Evolutionary conservation across 108 stramenopile species (phyloP), one percentile per base, ranked within the genome.

Genomic region (Conticribra guillardii): DNA sequence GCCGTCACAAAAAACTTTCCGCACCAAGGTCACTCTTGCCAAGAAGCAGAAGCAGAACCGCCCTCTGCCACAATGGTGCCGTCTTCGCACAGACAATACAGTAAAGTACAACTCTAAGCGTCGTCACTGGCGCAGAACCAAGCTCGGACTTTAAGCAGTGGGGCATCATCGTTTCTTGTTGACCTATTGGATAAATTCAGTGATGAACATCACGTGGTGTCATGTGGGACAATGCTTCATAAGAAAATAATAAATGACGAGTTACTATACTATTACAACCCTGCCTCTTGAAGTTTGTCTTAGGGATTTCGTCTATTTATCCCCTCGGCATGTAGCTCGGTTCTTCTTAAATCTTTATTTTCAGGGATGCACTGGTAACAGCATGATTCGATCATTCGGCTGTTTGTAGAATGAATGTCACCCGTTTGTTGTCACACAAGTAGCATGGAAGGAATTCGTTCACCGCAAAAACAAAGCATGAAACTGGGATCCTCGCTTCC

Each of bases 101-200:
- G 96, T 99, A 82, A 96, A 98, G 77, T 99, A 98, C 95, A 99
- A 99, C 85, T 93, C 96, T 68, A 99, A 99, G 94, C 91, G 99
- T 75, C 91, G 99, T 74, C 98, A 99, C 93, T 99, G 99, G 99
- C 96, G 99, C 74, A 94, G 99, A 80, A 99, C 99, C 71, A 99
- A 99, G 98, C 92, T 99, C 76, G 99, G 99, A 84, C 89, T 99
- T 76, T 99, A 99, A 97, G 75, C 15, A 19, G 23, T n/a, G 7
- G 45, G 41, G 33, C 56, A 69, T 30, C 31, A 27, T 66, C 14
- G 33, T 27, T 54, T 54, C 53, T 54, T 54, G 53, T 54, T 54
- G 53, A 54, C 23, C 53, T 27, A 54, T 54, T 27, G 24, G 27
- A 54, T 26, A 52, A 52, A 54, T 54, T 26, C 11, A 27, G 30